These are phyloP conservation scores for Asterochloris erici DNA, from an alignment of 139 green algal species.

Conservation along the genomic window DNA sequence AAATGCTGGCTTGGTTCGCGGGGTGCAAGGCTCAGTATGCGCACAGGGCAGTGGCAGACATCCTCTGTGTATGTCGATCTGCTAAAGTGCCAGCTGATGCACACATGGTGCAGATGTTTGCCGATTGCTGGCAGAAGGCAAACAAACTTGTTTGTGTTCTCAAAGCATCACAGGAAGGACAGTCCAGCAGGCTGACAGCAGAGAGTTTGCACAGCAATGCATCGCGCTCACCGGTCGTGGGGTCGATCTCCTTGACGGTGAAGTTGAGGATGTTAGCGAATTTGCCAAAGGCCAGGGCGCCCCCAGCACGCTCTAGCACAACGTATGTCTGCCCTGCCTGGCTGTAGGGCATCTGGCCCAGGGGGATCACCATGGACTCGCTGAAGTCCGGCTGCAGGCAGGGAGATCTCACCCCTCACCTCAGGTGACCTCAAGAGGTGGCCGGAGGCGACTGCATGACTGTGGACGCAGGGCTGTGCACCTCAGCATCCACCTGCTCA, in stretches of 20 bases:
- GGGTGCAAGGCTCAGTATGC: background rate
- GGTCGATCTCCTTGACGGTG: slow-evolving; percentile 97
- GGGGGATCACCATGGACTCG: slow-evolving; percentile 75
- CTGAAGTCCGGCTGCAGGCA: slow-evolving; percentile 63
- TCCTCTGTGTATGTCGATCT: background rate
- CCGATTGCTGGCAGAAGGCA: background rate
- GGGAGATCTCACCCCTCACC: background rate
- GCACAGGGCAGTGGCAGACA: background rate
- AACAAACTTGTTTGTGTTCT: background rate
- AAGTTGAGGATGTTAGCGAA: slow-evolving; percentile 83
- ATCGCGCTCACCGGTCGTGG: slow-evolving; percentile 64
- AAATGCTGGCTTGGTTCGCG: background rate
- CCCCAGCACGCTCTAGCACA: slow-evolving; percentile 58
- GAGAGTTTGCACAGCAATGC: background rate
- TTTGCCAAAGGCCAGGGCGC: slow-evolving; percentile 59
- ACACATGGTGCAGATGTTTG: background rate
- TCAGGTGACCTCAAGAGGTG: background rate
- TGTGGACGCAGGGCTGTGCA: background rate
- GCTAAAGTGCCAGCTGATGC: background rate
- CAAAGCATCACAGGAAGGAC: background rate
- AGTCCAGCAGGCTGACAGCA: background rate
- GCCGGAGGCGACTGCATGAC: background rate
- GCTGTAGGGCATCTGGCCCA: slow-evolving; percentile 80
- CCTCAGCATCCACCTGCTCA: no score
- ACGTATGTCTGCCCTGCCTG: slow-evolving; percentile 75